Evolutionary conservation across 163 green algal genomes (phyloP).

Genomic region (Smithsoniella earleae): DNA sequence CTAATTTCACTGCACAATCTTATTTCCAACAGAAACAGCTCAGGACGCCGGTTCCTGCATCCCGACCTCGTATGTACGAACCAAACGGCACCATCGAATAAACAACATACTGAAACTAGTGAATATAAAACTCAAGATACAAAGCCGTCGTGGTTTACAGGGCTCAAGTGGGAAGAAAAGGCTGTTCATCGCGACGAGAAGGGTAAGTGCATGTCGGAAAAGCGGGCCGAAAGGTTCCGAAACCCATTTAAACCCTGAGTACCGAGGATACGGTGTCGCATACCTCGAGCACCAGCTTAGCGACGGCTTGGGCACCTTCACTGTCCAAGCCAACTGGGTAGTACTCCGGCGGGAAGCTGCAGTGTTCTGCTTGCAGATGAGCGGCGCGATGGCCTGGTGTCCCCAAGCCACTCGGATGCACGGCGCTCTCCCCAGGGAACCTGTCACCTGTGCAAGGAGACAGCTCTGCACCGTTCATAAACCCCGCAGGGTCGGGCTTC

Average conservation of each 20-base stretch:
- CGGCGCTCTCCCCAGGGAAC: not conserved
- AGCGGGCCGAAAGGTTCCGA: too few relatives aligned
- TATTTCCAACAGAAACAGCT: too few relatives aligned
- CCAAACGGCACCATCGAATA: too few relatives aligned
- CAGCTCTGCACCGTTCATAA: too few relatives aligned
- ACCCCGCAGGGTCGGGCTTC: not conserved
- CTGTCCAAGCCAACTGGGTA: not conserved
- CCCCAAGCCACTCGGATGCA: too few relatives aligned
- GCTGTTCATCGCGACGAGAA: too few relatives aligned
- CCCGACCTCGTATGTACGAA: too few relatives aligned
- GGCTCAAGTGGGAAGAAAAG: too few relatives aligned
- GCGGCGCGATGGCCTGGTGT: not conserved
- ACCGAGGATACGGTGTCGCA: not conserved
- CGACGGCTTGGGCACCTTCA: not conserved
- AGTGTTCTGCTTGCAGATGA: not conserved
- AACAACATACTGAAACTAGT: not conserved
- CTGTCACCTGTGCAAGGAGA: not conserved
- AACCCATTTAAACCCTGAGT: not conserved
- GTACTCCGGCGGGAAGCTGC: not conserved
- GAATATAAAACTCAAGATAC: not conserved
- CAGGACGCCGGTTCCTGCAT: too few relatives aligned
- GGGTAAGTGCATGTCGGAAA: too few relatives aligned
- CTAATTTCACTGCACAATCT: too few relatives aligned
- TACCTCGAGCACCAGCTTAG: conserved; percentile 23
- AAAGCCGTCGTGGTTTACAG: too few relatives aligned